A percentile compares a stretch with the other conserved stretches of the same genome.
Conservation (phyloP, 768 basidiomycete species). For the Rhodotorula toruloides region DNA sequence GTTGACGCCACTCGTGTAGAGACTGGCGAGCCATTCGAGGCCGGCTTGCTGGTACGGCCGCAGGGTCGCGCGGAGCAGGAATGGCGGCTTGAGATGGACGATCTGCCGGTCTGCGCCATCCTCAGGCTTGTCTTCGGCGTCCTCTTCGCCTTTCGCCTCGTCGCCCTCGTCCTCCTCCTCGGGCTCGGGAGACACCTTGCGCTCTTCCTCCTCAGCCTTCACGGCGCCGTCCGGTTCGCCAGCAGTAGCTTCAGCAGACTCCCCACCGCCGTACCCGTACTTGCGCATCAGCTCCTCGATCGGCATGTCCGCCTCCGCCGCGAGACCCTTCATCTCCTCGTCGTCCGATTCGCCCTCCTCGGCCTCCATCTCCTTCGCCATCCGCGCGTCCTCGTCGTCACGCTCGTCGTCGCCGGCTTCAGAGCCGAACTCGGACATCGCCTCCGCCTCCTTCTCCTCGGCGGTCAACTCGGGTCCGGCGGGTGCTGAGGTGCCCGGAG, state of each 20-base stretch:
- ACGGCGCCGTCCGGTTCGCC: neutral
- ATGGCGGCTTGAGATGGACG: conserved; percentile 45
- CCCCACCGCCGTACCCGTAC: conserved; percentile 31
- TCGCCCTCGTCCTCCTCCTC: conserved; percentile 28
- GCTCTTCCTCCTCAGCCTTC: conserved; percentile 10
- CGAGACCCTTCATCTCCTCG: conserved; percentile 47
- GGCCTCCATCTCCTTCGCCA: conserved; percentile 41
- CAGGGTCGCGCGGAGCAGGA: conserved; percentile 50
- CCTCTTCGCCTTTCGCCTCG: conserved; percentile 30
- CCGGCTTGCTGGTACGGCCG: conserved; percentile 52
- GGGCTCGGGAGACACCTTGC: conserved; percentile 11
- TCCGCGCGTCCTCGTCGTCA: conserved; percentile 38
- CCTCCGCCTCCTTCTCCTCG: conserved; percentile 35
- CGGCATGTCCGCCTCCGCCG: conserved; percentile 48
- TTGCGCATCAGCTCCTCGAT: conserved; percentile 39
- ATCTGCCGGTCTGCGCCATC: conserved; percentile 27
- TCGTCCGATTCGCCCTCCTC: conserved; percentile 41
- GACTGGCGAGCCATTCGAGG: conserved; percentile 51
- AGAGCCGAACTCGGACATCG: conserved; percentile 38
- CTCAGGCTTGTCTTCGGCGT: conserved; percentile 26
- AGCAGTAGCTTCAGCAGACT: neutral
- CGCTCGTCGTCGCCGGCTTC: conserved; percentile 42
- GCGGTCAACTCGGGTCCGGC: conserved; percentile 11
- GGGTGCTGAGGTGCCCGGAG: neutral
- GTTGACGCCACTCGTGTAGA: conserved; percentile 50